Conservation (phyloP, 176 grass and related monocot species). For the Carex pumila region DNA sequence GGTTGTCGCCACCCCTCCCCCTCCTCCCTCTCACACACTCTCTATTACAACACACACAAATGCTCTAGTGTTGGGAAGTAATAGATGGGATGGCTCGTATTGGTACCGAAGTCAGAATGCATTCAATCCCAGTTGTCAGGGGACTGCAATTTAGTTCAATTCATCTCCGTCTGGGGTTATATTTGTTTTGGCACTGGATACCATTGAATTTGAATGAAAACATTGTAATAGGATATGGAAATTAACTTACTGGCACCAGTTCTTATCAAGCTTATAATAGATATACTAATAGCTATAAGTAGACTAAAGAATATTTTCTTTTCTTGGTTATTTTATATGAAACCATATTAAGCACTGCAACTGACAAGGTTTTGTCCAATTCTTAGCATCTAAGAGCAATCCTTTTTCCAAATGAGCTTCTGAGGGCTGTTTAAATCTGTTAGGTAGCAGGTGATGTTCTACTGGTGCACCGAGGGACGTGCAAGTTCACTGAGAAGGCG, state of each 20-base stretch:
- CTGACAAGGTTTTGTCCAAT: not conserved
- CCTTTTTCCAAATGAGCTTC: not conserved
- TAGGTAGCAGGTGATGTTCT: constrained; percentile 81
- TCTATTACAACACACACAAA: not conserved
- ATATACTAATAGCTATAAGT: not conserved
- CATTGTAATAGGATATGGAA: not conserved
- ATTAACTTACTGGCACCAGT: not conserved
- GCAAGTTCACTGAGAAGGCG: constrained; percentile 86
- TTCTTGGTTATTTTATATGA: not conserved
- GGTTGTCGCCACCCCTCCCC: not conserved
- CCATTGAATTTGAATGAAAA: not conserved
- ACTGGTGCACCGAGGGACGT: constrained; percentile 67
- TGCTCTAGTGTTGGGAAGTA: not conserved
- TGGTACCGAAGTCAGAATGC: not conserved
- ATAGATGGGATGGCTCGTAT: not conserved
- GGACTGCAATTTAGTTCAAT: not conserved
- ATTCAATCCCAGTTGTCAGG: not conserved
- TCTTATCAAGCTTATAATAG: not conserved
- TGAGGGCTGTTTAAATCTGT: not conserved
- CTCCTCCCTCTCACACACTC: not conserved
- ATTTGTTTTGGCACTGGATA: not conserved
- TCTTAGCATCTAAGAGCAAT: not conserved
- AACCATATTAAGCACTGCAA: not conserved
- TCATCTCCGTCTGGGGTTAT: not conserved
- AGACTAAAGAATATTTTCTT: not conserved